Evolutionary conservation across 495 filamentous ascomycete species (phyloP).

Genomic region (Trichoderma erinaceum): DNA sequence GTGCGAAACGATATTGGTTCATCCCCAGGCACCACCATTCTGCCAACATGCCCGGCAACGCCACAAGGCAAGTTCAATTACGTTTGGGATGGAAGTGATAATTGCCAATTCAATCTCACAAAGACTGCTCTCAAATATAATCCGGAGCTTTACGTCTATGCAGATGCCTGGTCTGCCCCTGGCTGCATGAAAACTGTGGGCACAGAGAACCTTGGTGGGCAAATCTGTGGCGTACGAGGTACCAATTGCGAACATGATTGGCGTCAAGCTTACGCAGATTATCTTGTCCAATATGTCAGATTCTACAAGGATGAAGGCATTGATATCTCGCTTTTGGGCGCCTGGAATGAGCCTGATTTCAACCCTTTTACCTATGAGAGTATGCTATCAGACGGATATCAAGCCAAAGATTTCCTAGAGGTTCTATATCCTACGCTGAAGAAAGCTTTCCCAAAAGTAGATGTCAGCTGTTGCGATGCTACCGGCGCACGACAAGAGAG

Average conservation of each 20-base stretch:
- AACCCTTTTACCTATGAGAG: conserved; percentile 25
- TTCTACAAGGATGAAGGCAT: conserved; percentile 37
- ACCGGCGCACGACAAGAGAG: conserved; percentile 29
- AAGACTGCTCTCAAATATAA: conserved; percentile 35
- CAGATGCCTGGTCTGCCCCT: conserved; percentile 38
- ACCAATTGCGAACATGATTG: conserved; percentile 44
- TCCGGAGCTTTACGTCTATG: conserved; percentile 40
- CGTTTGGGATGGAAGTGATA: conserved; percentile 42
- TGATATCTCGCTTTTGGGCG: conserved; percentile 33
- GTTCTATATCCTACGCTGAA: conserved; percentile 24
- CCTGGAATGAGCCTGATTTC: conserved; percentile 31
- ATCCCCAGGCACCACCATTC: conserved; percentile 33
- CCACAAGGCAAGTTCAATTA: conserved; percentile 33
- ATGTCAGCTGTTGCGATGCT: conserved; percentile 29
- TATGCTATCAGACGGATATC: conserved; percentile 28
- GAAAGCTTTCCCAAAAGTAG: conserved; percentile 26
- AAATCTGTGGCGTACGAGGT: conserved; percentile 43
- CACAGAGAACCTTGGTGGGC: conserved; percentile 43
- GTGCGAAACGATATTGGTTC: conserved; percentile 50
- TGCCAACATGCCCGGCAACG: conserved; percentile 33
- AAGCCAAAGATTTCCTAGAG: conserved; percentile 30
- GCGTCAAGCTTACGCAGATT: conserved; percentile 49
- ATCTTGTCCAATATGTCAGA: conserved; percentile 44
- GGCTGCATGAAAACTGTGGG: conserved; percentile 47
- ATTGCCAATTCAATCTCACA: conserved; percentile 40